Evolutionary conservation across 805 yeast genomes (phyloP), one percentile per base, ranked within the genome.

Genomic region (Wickerhamomyces tratensis): DNA sequence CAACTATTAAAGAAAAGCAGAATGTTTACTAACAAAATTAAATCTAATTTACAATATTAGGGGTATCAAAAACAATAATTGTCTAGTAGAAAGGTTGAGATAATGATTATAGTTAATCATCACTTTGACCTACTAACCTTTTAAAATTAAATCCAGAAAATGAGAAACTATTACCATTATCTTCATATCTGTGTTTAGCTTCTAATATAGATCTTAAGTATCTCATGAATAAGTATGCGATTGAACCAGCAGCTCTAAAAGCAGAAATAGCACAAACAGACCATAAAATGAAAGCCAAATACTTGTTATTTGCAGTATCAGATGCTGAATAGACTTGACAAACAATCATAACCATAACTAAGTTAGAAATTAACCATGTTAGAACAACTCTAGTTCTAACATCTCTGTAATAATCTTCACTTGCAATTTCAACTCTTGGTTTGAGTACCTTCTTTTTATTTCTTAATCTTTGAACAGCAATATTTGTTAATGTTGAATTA

Each of bases 351-450:
- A 87, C 81, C 51, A 93, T 69, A 25, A 89, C 65, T 54, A 87
- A 65, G 59, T 93, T 93, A 27, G 84, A 69, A 39, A 89, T 70
- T 72, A 93, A 75, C 98, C 98, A 93, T n/a, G 78, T 65, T 54
- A 93, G 74, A n/a, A 93, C 98, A 41, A 93, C 96, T 50, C 93
- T 75, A 1, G 98, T 86, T 66, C 99, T 79, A 25, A 93, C 83
- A 58, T 91, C 95, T 57, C 96, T 79, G 58, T 93, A 95, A 60
- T 93, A 91, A 60, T 93, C 98, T 51, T 86, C 87, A 20, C 58
- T 62, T 14, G 67, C 66, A 34, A 68, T 64, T 7, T 63, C 62
- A 8, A 55, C 58, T 33, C 67, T 64, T 11, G 64, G 65, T n/a
- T 36, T 34, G 40, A 62, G 62, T 45, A 68, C 62, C 49, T 79